A percentile compares a stretch with the other conserved stretches of the same genome.
phyloP scores from a whole-genome alignment of 768 basidiomycete genomes.

The Tylopilus rubrobrunneus region DNA sequence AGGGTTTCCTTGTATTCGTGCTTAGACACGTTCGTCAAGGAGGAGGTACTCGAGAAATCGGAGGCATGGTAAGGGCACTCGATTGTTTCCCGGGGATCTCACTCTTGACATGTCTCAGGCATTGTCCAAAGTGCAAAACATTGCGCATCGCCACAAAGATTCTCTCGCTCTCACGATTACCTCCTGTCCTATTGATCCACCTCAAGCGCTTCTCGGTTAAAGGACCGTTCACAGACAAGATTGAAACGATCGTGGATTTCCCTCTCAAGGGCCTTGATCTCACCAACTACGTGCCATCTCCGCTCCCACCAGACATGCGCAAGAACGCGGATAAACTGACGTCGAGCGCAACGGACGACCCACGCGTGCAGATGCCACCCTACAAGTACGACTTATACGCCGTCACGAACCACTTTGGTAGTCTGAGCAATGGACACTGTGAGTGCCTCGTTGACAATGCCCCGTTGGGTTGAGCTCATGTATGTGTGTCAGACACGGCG shows the following conservation, averaged over 20 bases:
- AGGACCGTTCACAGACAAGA: conserved; percentile 92
- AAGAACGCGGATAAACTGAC: conserved; percentile 42
- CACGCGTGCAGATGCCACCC: conserved; percentile 78
- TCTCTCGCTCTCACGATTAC: conserved; percentile 86
- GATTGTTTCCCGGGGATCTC: not conserved
- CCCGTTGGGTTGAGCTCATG: not conserved
- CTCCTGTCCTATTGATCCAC: conserved; percentile 89
- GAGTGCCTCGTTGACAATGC: conserved; percentile 30
- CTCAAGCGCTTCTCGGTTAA: conserved; percentile 90
- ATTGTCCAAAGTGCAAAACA: conserved; percentile 91
- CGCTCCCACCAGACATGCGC: conserved; percentile 62
- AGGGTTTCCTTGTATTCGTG: conserved; percentile 75
- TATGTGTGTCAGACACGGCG: conserved; percentile 69
- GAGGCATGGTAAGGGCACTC: conserved; percentile 77
- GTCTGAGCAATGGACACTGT: conserved; percentile 95
- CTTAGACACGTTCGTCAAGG: conserved; percentile 85
- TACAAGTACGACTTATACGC: conserved; percentile 93
- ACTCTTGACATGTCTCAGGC: conserved; percentile 47
- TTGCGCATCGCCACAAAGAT: conserved; percentile 83
- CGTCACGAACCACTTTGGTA: conserved; percentile 96
- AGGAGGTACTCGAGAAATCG: conserved; percentile 86
- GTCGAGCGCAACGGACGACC: conserved; percentile 50
- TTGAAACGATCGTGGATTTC: conserved; percentile 93
- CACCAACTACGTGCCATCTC: conserved; percentile 83
- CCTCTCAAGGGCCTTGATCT: conserved; percentile 61